Percentiles rank a stretch among this genome's conserved stretches.
Evolutionary conservation across 1,284 basidiomycete species (phyloP).

Genomic region (Coriolopsis trogii): DNA sequence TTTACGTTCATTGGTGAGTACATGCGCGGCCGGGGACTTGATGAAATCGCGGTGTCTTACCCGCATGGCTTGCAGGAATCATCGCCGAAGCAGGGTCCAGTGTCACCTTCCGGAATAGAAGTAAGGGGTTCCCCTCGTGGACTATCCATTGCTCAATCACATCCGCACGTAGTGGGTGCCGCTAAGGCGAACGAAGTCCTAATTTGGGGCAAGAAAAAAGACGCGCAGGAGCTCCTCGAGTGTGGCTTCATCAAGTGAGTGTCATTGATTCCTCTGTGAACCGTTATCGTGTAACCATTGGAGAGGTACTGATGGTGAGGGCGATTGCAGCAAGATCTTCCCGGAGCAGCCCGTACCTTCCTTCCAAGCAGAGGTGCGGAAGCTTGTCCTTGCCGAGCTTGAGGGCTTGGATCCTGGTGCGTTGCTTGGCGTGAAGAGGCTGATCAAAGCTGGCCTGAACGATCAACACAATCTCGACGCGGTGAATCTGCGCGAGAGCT

Average conservation of each 20-base stretch:
- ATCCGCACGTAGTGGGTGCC: slow-evolving; percentile 55
- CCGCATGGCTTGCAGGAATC: slow-evolving; percentile 46
- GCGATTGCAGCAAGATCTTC: slow-evolving; percentile 56
- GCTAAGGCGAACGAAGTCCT: slow-evolving; percentile 70
- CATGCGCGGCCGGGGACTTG: too few relatives aligned
- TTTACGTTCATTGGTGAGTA: slow-evolving; percentile 68
- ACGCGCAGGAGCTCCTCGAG: slow-evolving; percentile 56
- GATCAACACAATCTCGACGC: slow-evolving; percentile 69
- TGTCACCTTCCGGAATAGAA: slow-evolving; percentile 66
- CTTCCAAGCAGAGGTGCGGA: slow-evolving; percentile 57
- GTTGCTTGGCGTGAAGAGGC: slow-evolving; percentile 52
- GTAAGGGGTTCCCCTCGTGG: slow-evolving; percentile 44
- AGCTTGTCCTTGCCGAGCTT: slow-evolving; percentile 52
- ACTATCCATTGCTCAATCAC: not conserved
- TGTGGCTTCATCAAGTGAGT: slow-evolving; percentile 70
- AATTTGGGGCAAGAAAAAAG: slow-evolving; percentile 68
- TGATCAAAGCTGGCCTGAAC: slow-evolving; percentile 56
- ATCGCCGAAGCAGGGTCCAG: slow-evolving; percentile 68
- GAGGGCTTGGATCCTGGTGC: slow-evolving; percentile 57
- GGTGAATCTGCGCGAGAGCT: slow-evolving; percentile 69
- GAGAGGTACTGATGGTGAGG: slow-evolving; percentile 9
- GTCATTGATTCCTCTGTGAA: too few relatives aligned
- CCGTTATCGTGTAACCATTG: slow-evolving; percentile 1
- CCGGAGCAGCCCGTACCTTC: slow-evolving; percentile 50
- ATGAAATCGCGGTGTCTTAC: slow-evolving; percentile 15